Percentiles rank a stretch among this genome's conserved stretches.
phyloP scores from a whole-genome alignment of 345 rosid species.

The Euphorbia lathyris region DNA sequence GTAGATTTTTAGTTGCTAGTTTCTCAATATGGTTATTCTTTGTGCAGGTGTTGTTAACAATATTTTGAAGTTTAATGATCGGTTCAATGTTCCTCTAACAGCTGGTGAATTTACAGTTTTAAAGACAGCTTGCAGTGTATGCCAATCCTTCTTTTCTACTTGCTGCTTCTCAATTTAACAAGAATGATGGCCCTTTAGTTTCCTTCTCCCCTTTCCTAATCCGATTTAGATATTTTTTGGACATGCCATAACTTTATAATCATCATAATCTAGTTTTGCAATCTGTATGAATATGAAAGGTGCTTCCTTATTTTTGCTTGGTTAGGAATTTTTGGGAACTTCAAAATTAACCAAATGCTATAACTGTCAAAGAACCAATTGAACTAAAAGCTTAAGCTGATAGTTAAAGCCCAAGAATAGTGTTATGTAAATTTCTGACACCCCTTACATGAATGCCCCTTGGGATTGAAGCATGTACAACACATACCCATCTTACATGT shows the following conservation, averaged over 20 bases:
- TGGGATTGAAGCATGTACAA: too few relatives aligned
- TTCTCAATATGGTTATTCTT: neutral
- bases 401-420: too few relatives aligned
- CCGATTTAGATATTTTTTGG: neutral
- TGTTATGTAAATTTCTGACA: too few relatives aligned
- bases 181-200: neutral
- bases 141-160: conserved; percentile 13
- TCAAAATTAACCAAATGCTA: too few relatives aligned
- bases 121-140: conserved; percentile 88
- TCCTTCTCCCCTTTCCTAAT: neutral
- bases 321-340: too few relatives aligned
- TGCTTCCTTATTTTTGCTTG: too few relatives aligned
- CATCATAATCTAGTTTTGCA: neutral
- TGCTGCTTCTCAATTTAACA: conserved; percentile 1
- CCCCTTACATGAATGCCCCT: too few relatives aligned
- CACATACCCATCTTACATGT: too few relatives aligned
- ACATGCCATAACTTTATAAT: neutral
- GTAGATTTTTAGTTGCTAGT: neutral
- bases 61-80: conserved; percentile 55
- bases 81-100: conserved; percentile 63
- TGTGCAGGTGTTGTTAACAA: conserved; percentile 72
- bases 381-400: too few relatives aligned
- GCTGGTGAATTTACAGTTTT: conserved; percentile 79
- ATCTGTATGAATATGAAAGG: neutral
- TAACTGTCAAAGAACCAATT: too few relatives aligned